These are phyloP conservation scores for Sporothrix schenckii DNA, from an alignment of 2,329 filamentous ascomycete genomes.

Conservation along the genomic window DNA sequence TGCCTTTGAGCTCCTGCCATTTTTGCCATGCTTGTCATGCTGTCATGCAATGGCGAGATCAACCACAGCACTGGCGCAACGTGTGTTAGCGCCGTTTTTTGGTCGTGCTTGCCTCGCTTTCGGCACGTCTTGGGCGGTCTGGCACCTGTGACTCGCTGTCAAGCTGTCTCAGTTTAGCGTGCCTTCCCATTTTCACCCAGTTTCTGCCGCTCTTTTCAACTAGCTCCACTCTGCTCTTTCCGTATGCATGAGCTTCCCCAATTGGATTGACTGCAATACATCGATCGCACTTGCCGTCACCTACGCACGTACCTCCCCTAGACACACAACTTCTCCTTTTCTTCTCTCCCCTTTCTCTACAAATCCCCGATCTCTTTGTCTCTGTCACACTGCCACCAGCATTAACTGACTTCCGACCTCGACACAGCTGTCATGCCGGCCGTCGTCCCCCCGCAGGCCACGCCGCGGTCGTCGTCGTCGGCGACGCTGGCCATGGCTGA, in stretches of 20 bases:
- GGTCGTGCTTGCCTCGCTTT: neutral
- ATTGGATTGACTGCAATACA: neutral
- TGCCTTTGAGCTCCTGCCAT: neutral
- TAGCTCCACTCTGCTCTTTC: slow-evolving; percentile 2
- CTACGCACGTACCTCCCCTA: neutral
- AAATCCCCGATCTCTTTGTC: neutral
- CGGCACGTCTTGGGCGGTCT: neutral
- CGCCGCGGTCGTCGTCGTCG: slow-evolving; percentile 34
- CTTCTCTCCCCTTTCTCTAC: neutral
- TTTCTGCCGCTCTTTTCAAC: slow-evolving; percentile 2
- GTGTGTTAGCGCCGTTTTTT: neutral
- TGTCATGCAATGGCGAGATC: slow-evolving; percentile 31
- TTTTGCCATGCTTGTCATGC: neutral
- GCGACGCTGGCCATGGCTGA: slow-evolving; percentile 32
- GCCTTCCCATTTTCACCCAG: neutral
- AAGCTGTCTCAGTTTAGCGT: neutral
- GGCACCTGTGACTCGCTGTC: neutral
- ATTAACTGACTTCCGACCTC: neutral
- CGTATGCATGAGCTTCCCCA: slow-evolving; percentile 4
- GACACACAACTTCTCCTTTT: neutral
- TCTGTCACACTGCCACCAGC: neutral
- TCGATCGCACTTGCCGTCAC: neutral
- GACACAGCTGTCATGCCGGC: slow-evolving; percentile 32
- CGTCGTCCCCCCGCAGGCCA: slow-evolving; percentile 23
- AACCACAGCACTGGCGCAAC: slow-evolving; percentile 28